Evolutionary conservation across 768 basidiomycete species (phyloP).

Genomic region (Suillus weaverae): DNA sequence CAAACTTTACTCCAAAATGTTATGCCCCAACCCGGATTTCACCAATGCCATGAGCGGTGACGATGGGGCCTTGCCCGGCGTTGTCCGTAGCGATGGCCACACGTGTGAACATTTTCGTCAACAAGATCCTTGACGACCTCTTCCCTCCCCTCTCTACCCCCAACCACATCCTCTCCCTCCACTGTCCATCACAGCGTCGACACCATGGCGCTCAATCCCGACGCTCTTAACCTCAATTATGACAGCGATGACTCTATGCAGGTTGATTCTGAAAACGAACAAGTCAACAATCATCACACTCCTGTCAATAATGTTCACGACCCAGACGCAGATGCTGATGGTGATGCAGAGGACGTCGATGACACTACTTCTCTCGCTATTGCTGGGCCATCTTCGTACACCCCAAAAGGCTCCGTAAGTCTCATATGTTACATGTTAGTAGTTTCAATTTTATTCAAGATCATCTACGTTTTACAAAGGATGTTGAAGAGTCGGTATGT

Average conservation of each 20-base stretch:
- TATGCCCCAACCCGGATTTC: constrained; percentile 37
- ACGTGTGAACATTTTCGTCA: constrained; percentile 42
- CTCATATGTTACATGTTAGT: constrained; percentile 17
- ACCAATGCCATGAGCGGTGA: constrained; percentile 38
- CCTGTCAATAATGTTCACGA: constrained; percentile 40
- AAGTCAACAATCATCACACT: constrained; percentile 15
- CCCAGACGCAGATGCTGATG: constrained; percentile 42
- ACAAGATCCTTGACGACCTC: constrained; percentile 43
- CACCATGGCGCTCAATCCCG: constrained; percentile 37
- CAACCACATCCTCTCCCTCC: constrained; percentile 32
- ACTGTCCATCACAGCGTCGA: constrained; percentile 15
- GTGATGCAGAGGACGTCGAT: constrained; percentile 42
- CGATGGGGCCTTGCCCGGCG: constrained; percentile 44
- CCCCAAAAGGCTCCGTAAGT: constrained; percentile 63
- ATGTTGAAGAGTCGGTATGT: constrained; percentile 33
- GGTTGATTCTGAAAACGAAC: constrained; percentile 61
- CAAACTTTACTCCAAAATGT: constrained; percentile 19
- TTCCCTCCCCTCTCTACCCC: constrained; percentile 36
- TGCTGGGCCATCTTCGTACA: constrained; percentile 43
- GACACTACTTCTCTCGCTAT: constrained; percentile 37
- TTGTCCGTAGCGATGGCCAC: constrained; percentile 44
- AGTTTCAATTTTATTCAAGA: constrained; percentile 3
- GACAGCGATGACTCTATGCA: constrained; percentile 63
- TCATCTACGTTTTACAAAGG: constrained; percentile 17
- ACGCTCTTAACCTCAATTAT: constrained; percentile 55